Evolutionary conservation across 805 yeast species (phyloP).

Genomic region (Starmerella sirachaensis): DNA sequence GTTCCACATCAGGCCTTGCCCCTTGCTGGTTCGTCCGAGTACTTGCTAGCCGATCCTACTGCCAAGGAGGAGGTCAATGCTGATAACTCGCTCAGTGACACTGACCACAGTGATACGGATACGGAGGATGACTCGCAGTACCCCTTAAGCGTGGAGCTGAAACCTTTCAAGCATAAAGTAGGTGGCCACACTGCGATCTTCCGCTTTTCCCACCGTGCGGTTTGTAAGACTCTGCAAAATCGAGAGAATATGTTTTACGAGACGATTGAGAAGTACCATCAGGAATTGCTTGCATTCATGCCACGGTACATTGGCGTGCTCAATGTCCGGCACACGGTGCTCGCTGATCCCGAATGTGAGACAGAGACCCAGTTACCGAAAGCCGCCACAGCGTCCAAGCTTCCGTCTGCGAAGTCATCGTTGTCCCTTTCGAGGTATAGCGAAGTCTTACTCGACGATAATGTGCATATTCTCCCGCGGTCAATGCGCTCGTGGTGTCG

Average conservation of each 20-base stretch:
- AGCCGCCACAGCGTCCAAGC: neutral
- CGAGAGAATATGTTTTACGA: slow-evolving; percentile 90
- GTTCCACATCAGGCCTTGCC: slow-evolving; percentile 20
- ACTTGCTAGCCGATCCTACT: too few species aligned
- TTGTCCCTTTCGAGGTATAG: slow-evolving; percentile 30
- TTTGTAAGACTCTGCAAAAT: slow-evolving; percentile 83
- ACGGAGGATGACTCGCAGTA: slow-evolving; percentile 20
- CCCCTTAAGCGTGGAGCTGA: slow-evolving; percentile 67
- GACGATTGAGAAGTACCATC: slow-evolving; percentile 64
- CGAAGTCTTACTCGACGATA: slow-evolving; percentile 86
- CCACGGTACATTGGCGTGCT: slow-evolving; percentile 90
- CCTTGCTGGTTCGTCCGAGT: slow-evolving; percentile 7
- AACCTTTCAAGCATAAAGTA: slow-evolving; percentile 85
- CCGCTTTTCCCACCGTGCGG: slow-evolving; percentile 80
- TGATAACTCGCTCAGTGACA: slow-evolving; percentile 7
- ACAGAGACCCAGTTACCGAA: neutral
- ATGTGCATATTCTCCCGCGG: slow-evolving; percentile 81
- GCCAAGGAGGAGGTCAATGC: neutral
- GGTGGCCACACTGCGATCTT: slow-evolving; percentile 98
- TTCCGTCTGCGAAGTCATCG: slow-evolving; percentile 23
- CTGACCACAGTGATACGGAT: slow-evolving; percentile 15
- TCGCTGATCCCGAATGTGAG: slow-evolving; percentile 1
- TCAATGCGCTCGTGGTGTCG: slow-evolving; percentile 32
- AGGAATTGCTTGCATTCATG: slow-evolving; percentile 70
- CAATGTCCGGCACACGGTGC: slow-evolving; percentile 65